Conservation (phyloP, 495 filamentous ascomycete genomes). For the Podospora sp. region DNA sequence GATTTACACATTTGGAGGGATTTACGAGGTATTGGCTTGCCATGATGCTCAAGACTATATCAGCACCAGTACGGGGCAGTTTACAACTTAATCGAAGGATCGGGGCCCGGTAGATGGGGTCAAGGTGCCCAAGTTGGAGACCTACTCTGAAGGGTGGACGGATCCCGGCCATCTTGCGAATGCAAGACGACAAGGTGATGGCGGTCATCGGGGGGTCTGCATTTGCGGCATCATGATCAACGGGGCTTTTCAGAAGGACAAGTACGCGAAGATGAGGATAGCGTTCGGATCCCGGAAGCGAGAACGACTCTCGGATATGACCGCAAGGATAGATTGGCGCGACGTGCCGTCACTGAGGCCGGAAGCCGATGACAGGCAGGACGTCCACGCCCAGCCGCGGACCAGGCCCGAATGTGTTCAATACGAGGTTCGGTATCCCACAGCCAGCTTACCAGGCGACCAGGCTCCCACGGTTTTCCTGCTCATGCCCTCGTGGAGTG, state of each 20-base stretch:
- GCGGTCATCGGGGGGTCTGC: slow-evolving; percentile 22
- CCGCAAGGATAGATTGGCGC: background rate
- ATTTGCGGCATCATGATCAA: slow-evolving; percentile 20
- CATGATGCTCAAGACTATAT: slow-evolving; percentile 17
- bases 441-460: background rate
- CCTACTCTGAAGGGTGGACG: slow-evolving; percentile 15
- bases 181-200: slow-evolving; percentile 12
- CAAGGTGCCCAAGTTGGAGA: slow-evolving; percentile 12
- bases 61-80: slow-evolving; percentile 11
- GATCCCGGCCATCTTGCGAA: slow-evolving; percentile 19
- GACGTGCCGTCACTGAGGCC: background rate
- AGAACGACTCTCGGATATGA: background rate
- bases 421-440: slow-evolving; percentile 3
- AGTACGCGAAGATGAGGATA: slow-evolving; percentile 14
- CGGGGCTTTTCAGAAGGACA: slow-evolving; percentile 16
- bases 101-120: slow-evolving; percentile 13
- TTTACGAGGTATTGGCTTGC: slow-evolving; percentile 4
- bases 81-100: too few species aligned
- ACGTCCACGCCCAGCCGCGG: background rate
- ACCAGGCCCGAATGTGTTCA: background rate
- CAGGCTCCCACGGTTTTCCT: background rate
- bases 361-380: background rate
- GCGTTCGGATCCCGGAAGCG: background rate
- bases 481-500: background rate
- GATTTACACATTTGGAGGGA: slow-evolving; percentile 7